Evolutionary conservation across 495 filamentous ascomycete genomes (phyloP), one percentile per base, ranked within the genome.

Genomic region (Penicillium longicatenatum): DNA sequence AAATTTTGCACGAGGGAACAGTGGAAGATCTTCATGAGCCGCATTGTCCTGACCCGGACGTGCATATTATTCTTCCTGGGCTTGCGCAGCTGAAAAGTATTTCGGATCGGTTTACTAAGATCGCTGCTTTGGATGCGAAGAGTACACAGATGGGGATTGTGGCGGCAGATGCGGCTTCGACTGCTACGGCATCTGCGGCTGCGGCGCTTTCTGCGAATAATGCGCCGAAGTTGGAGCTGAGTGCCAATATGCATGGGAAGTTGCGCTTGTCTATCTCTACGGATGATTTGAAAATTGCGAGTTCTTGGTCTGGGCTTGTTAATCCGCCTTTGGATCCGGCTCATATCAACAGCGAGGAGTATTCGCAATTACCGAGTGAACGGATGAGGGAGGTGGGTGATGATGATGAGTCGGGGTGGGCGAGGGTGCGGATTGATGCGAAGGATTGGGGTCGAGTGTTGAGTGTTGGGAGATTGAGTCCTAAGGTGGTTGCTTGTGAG

Each of bases 1-100:
- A 91, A 5, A 91, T 98, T 4, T 83, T 98, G 5, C 86, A 88
- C 60, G 83, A 89, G 1, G 82, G 84, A 17, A 86, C 85, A 0
- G 91, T 98, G 1, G 89, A 92, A 53, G 88, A 84, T 14, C 86
- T 97, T 39, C 90, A 93, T 70, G 93, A 98, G 72, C 94, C 94
- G 14, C 85, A 84, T 52, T 91, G 91, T 51, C 87, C 91, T 21
- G 92, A 97, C 64, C 92, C 93, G 42, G 93, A 98, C 67, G 92
- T 96, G 1, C 89, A 98, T 74, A 93, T 98, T 71, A 83, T 90
- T 35, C 84, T 98, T 0, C 94, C 94, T 0, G 84, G 88, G 0
- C 75, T 98, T 4, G 67, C 88, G 7, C 91, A 95, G 60, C 75
- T 98, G 50, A 97, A 97, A 61, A 85, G 85, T 54, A 93, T 98